These are phyloP conservation scores for Pleurotus cornucopiae DNA, from an alignment of 768 basidiomycete species.

Conservation along the genomic window DNA sequence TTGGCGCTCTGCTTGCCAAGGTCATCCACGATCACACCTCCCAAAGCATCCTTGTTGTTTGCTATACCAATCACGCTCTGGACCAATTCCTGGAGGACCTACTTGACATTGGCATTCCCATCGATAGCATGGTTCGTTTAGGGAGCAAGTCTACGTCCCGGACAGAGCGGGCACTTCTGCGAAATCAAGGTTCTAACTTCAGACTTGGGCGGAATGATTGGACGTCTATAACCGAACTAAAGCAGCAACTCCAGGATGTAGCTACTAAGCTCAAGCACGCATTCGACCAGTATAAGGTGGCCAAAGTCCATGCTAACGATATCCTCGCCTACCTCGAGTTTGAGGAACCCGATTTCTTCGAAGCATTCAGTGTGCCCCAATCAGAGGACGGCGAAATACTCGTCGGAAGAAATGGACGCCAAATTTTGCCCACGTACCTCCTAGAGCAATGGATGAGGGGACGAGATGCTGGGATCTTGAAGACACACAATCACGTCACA, in stretches of 20 bases:
- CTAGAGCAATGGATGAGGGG: slow-evolving; percentile 44
- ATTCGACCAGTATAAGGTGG: slow-evolving; percentile 24
- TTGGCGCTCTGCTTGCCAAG: slow-evolving; percentile 65
- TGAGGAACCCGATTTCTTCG: slow-evolving; percentile 38
- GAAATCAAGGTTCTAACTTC: slow-evolving; percentile 9
- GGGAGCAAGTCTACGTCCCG: slow-evolving; percentile 49
- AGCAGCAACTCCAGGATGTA: neutral
- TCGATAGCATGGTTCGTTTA: slow-evolving; percentile 46
- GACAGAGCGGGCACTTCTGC: slow-evolving; percentile 43
- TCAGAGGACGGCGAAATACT: slow-evolving; percentile 38
- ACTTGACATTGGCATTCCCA: slow-evolving; percentile 53
- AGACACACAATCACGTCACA: slow-evolving; percentile 17
- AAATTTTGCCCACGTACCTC: slow-evolving; percentile 35
- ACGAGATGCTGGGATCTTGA: slow-evolving; percentile 39
- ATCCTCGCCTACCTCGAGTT: slow-evolving; percentile 49
- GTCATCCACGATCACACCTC: slow-evolving; percentile 43
- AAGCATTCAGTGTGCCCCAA: slow-evolving; percentile 41
- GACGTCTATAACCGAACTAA: slow-evolving; percentile 33
- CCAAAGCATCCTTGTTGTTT: slow-evolving; percentile 60
- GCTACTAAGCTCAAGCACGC: slow-evolving; percentile 18
- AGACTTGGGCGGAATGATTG: slow-evolving; percentile 30
- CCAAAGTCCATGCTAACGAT: slow-evolving; percentile 18
- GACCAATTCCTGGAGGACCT: slow-evolving; percentile 68
- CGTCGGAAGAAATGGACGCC: slow-evolving; percentile 36
- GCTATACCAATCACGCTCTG: slow-evolving; percentile 73